Evolutionary conservation across 2,329 filamentous ascomycete genomes (phyloP), one percentile per base, ranked within the genome.

Genomic region (Hyphodiscus sp.): DNA sequence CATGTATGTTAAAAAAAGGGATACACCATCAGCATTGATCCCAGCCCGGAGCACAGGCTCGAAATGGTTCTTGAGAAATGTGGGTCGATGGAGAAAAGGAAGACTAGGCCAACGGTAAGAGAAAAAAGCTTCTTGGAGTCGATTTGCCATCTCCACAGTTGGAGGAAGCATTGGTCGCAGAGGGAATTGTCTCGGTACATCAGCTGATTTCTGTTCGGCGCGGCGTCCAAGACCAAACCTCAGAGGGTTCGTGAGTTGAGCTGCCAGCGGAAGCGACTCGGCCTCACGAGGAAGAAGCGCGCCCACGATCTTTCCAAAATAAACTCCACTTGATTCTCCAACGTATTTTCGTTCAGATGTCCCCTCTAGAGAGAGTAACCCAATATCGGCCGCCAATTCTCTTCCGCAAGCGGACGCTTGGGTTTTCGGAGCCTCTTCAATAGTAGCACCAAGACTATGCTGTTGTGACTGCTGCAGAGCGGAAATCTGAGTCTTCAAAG

Each of bases 321-420:
- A 41, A 8, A 49, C 47, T 9, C 47, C 47, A 30, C 47, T 49
- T 23, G 47, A 49, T 38, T 49, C 47, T 2, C 47, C 47, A n/a
- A 49, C 47, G 18, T 49, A 49, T 38, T 49, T 49, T 33, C 43
- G 41, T 33, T 49, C 47, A 30, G 47, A 49, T 8, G 47, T 42
- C 7, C 47, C 47, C n/a, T 49, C 47, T 15, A 49, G 19, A 15
- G 47, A 49, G n/a, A 49, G 20, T 10, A 33, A 19, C 2, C 33
- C 47, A n/a, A 49, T 49, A n/a, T 43, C 43, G 5, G 38, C 23
- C 11, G 47, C 47, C 19, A 49, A 33, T 11, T 49, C 47, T 26
- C 23, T 26, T 8, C 23, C 23, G 23, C 23, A 26, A 26, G 8
- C 23, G 8, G 23, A 4, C 23, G 23, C 23, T 26, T 26, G 23